Base-by-base conservation (phyloP, 176 grass and related monocot genomes). In the Cenchrus fungigraminus region DNA sequence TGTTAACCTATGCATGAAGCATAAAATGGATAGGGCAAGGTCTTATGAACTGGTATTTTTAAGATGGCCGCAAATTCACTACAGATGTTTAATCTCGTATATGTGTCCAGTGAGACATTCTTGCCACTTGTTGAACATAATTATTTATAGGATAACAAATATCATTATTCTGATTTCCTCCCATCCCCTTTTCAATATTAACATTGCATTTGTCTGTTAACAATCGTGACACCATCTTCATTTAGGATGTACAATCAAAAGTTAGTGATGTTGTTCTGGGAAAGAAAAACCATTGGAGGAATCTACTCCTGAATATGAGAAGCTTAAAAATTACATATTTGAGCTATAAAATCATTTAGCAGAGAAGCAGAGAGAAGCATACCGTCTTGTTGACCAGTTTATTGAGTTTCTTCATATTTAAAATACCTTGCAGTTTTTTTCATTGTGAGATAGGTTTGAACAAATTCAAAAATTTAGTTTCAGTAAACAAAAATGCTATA, bases 311-410 rank as follows among this genome's bases (percentile, higher is more conserved):
- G 22, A 25, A 25, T 25, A 25, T 25, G 22, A 25, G 22, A 25
- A 25, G 22, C 22, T 25, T 25, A 25, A 25, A n/a, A 25, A 25
- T 25, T 25, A 25, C 22, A 25, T 25, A 25, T 34, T 82, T 87
- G 97, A 93, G 74, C 84, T 98, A 87, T 91, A 98, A 89, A 94
- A 86, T 60, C 97, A 94, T 89, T 87, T 95, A 84, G 87, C 90
- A 0, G 0, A 25, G 22, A 25, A 25, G 22, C 22, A 25, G 22
- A 79, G 96, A 98, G 88, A 98, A 79, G 96, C 96, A 78, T 94
- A 91, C 66, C 89, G 96, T 83, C 93, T 98, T 89, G 96, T 98
- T 79, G 63, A 43, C 45, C 67, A 14, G 65, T 65, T 64, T 77
- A 34, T 6, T 74, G 34, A 45, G 6, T 69, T 81, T 81, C 2